Conservation (phyloP, 805 yeast species). For the Myxozyma monticola region DNA sequence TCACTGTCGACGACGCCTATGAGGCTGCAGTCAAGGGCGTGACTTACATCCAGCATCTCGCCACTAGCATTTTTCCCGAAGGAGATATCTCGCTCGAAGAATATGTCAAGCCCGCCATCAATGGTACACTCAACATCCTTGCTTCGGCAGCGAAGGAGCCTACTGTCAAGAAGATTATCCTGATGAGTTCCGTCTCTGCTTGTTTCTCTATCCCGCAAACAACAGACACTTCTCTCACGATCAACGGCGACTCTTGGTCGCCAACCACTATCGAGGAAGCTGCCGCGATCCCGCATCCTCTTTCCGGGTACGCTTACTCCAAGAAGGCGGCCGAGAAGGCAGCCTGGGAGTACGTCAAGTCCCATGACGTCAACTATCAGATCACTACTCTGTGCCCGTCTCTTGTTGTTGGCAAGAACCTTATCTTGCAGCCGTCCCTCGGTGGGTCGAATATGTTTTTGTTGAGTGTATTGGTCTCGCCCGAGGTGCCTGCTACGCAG, state of each 20-base stretch:
- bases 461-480: too few relatives aligned
- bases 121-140: conserved; percentile 49
- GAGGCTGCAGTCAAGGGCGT: conserved; percentile 9
- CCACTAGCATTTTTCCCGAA: conserved; percentile 25
- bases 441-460: too few relatives aligned
- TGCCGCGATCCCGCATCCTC: background rate
- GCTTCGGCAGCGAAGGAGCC: conserved; percentile 43
- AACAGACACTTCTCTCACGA: background rate
- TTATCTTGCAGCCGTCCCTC: too few relatives aligned
- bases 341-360: too few relatives aligned
- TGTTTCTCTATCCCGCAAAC: background rate
- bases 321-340: conserved; percentile 7
- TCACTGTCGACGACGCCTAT: conserved; percentile 10
- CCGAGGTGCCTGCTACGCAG: too few relatives aligned
- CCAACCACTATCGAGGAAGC: background rate
- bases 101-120: conserved; percentile 50
- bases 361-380: too few relatives aligned
- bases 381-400: too few relatives aligned
- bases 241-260: conserved; percentile 5
- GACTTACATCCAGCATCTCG: conserved; percentile 6
- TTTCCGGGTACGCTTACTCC: conserved; percentile 4
- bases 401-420: too few relatives aligned
- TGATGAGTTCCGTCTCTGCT: conserved; percentile 52
- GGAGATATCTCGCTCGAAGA: conserved; percentile 39
- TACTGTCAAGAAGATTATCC: conserved; percentile 46